phyloP scores from a whole-genome alignment of 345 rosid species.

The Syzygium grande region DNA sequence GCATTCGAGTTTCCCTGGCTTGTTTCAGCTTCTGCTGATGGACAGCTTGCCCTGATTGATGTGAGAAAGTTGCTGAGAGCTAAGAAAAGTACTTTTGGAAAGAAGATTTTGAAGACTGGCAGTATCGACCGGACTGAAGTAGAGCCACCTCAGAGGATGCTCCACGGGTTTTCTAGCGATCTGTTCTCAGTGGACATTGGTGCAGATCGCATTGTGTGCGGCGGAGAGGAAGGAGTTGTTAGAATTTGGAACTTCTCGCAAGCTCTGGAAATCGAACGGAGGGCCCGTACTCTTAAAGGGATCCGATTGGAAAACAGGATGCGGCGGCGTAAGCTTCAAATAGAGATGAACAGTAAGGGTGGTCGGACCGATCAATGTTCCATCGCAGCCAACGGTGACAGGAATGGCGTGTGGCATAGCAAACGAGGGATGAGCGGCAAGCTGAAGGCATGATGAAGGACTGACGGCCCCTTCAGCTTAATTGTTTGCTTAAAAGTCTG shows the following conservation, averaged over 20 bases:
- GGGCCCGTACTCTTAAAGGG: slow-evolving; percentile 54
- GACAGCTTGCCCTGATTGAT: slow-evolving; percentile 67
- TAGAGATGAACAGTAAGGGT: slow-evolving; percentile 57
- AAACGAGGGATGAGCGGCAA: slow-evolving; percentile 64
- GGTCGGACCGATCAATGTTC: slow-evolving; percentile 52
- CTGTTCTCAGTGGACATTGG: slow-evolving; percentile 72
- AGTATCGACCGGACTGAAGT: slow-evolving; percentile 13
- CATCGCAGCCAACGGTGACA: slow-evolving; percentile 61
- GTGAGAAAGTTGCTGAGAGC: slow-evolving; percentile 68
- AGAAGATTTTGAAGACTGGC: slow-evolving; percentile 23
- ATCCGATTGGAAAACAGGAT: slow-evolving; percentile 72
- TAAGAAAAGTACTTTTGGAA: slow-evolving; percentile 16
- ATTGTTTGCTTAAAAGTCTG: background rate
- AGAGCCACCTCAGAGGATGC: slow-evolving; percentile 93
- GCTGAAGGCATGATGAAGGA: slow-evolving; percentile 39
- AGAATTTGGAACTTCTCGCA: slow-evolving; percentile 85
- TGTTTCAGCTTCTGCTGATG: slow-evolving; percentile 85
- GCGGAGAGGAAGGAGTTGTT: slow-evolving; percentile 83
- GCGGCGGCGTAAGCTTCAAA: slow-evolving; percentile 61
- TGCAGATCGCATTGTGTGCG: slow-evolving; percentile 81
- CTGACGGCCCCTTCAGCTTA: background rate
- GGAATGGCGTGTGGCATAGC: slow-evolving; percentile 43
- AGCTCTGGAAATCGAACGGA: slow-evolving; percentile 67
- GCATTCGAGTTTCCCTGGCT: slow-evolving; percentile 99
- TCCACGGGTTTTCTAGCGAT: slow-evolving; percentile 69